A percentile compares a stretch with the other conserved stretches of the same genome.
phyloP scores from a whole-genome alignment of 2,329 filamentous ascomycete species.

The Penicillium sp. region DNA sequence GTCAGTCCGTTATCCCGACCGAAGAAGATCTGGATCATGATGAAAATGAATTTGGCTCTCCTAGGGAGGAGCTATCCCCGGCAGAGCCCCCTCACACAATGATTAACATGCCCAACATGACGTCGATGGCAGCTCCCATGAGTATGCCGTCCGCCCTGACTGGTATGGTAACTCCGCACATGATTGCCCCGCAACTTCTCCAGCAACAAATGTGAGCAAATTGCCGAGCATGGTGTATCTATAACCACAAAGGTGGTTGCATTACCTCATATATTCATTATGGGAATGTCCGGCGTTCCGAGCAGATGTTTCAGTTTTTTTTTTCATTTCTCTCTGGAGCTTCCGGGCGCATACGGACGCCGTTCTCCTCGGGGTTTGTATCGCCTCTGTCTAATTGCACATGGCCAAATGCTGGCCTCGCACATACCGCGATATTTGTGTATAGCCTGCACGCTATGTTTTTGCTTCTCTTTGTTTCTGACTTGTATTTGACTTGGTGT shows the following conservation, averaged over 20 bases:
- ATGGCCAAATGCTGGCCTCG: background rate
- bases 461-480: background rate
- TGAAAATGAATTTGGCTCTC: conserved; percentile 77
- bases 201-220: conserved; percentile 43
- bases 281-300: background rate
- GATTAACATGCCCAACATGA: conserved; percentile 36
- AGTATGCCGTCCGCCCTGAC: conserved; percentile 40
- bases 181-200: conserved; percentile 45
- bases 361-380: conserved; percentile 3
- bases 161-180: conserved; percentile 42
- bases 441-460: background rate
- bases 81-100: conserved; percentile 34
- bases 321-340: background rate
- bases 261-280: background rate
- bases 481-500: background rate
- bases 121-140: conserved; percentile 39
- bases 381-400: conserved; percentile 9
- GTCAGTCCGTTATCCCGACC: conserved; percentile 47
- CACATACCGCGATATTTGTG: conserved; percentile 6
- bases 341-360: conserved; percentile 1
- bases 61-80: conserved; percentile 73
- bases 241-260: background rate
- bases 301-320: background rate
- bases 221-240: background rate
- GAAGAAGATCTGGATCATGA: conserved; percentile 88